Conservation (phyloP, 495 filamentous ascomycete genomes). For the Trichoderma reesei region DNA sequence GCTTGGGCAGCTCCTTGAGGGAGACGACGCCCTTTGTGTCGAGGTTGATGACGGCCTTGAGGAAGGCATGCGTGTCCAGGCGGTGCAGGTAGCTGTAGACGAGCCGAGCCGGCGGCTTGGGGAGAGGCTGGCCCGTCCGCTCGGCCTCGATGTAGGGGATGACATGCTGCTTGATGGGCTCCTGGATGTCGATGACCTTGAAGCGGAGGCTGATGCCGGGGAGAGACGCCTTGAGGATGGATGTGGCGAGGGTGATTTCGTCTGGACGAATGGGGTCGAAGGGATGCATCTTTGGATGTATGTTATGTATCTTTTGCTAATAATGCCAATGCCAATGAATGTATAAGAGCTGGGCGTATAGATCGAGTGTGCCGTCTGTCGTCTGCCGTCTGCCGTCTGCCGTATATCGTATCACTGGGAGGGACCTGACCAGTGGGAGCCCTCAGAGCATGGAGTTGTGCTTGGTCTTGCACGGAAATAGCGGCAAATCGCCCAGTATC, state of each 20-base stretch:
- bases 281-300: conserved; percentile 42
- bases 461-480: no score
- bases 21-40: conserved; percentile 48
- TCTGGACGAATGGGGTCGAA: conserved; percentile 70
- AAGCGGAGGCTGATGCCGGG: conserved; percentile 1
- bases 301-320: neutral
- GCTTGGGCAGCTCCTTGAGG: conserved; percentile 81
- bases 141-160: conserved; percentile 11
- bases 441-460: no score
- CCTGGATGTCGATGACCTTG: conserved; percentile 6
- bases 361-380: no score
- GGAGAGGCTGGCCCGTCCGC: neutral
- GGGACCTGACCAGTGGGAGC: no score
- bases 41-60: neutral
- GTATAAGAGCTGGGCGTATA: no score
- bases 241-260: conserved; percentile 47
- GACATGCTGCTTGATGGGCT: conserved; percentile 8
- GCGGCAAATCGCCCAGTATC: no score
- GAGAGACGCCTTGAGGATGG: conserved; percentile 1
- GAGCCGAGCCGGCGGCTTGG: neutral
- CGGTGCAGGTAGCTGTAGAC: neutral
- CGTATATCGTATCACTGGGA: no score
- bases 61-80: neutral
- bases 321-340: no score
- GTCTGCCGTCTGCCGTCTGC: no score